phyloP scores from a whole-genome alignment of 2,329 filamentous ascomycete species.

The Colletotrichum melonis region DNA sequence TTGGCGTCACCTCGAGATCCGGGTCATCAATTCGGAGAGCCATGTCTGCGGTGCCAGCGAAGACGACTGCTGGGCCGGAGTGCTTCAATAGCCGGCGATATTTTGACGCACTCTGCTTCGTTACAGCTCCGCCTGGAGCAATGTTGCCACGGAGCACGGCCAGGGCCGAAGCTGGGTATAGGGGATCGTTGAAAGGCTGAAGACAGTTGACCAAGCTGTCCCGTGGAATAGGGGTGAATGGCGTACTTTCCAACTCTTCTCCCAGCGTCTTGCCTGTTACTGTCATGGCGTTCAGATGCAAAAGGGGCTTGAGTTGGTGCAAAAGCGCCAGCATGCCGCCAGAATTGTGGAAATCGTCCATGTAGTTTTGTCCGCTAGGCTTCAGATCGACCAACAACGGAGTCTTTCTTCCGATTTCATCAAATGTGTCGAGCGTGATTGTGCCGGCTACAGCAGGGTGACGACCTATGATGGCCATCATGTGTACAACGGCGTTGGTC shows the following conservation, averaged over 20 bases:
- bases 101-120: constrained; percentile 90
- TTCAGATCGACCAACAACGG: constrained; percentile 87
- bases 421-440: constrained; percentile 82
- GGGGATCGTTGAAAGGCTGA: constrained; percentile 70
- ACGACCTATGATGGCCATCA: constrained; percentile 86
- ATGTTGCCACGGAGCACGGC: constrained; percentile 88
- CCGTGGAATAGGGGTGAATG: constrained; percentile 63
- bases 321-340: constrained; percentile 87
- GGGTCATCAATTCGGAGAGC: constrained; percentile 69
- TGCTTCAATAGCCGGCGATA: constrained; percentile 69
- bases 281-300: constrained; percentile 82
- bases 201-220: constrained; percentile 60
- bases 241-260: constrained; percentile 78
- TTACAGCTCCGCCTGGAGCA: constrained; percentile 84
- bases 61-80: constrained; percentile 67
- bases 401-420: constrained; percentile 80
- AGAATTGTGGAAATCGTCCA: constrained; percentile 90
- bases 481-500: constrained; percentile 86
- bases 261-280: constrained; percentile 87
- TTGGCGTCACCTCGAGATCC: constrained; percentile 69
- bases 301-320: constrained; percentile 79
- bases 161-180: constrained; percentile 82
- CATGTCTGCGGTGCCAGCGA: constrained; percentile 82
- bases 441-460: constrained; percentile 71
- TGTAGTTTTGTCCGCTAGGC: constrained; percentile 87